phyloP scores from a whole-genome alignment of 164 flowering plant species.

The Magnolia changhungtana region DNA sequence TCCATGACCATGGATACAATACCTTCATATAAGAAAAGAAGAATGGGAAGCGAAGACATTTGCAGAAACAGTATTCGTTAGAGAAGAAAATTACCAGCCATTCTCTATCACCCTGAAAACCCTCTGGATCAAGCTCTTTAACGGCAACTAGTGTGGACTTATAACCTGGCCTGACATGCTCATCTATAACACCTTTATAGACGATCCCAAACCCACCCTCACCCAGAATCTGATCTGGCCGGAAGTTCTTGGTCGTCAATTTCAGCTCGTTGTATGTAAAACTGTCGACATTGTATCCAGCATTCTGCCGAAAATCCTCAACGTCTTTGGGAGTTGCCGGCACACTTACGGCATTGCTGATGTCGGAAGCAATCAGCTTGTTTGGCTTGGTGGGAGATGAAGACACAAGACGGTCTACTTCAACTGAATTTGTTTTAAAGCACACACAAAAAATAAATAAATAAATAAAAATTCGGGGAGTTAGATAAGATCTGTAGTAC shows the following conservation, averaged over 20 bases:
- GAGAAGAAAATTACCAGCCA: slow-evolving; percentile 72
- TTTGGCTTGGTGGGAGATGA: slow-evolving; percentile 14
- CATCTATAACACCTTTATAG: slow-evolving; percentile 85
- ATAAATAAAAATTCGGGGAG: neutral
- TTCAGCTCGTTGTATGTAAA: slow-evolving; percentile 83
- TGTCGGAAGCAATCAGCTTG: slow-evolving; percentile 5
- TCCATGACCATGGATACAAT: neutral
- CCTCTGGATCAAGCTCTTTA: slow-evolving; percentile 81
- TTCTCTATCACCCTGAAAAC: slow-evolving; percentile 88
- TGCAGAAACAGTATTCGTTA: neutral
- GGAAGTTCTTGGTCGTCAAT: slow-evolving; percentile 77
- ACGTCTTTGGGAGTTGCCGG: slow-evolving; percentile 50
- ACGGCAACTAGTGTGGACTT: slow-evolving; percentile 68
- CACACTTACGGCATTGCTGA: slow-evolving; percentile 16
- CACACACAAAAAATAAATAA: neutral
- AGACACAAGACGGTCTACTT: slow-evolving; percentile 9
- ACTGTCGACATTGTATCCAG: slow-evolving; percentile 65
- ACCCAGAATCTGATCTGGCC: slow-evolving; percentile 78
- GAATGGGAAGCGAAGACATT: neutral
- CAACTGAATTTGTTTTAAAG: neutral
- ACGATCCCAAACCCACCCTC: slow-evolving; percentile 98
- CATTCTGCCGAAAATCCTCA: slow-evolving; percentile 60
- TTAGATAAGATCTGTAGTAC: no score
- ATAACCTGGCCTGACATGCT: slow-evolving; percentile 63
- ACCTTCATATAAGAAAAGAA: neutral